Evolutionary conservation across 192 early-diverging fungal genomes (phyloP).

Genomic region (Gaertneriomyces semiglobifer): DNA sequence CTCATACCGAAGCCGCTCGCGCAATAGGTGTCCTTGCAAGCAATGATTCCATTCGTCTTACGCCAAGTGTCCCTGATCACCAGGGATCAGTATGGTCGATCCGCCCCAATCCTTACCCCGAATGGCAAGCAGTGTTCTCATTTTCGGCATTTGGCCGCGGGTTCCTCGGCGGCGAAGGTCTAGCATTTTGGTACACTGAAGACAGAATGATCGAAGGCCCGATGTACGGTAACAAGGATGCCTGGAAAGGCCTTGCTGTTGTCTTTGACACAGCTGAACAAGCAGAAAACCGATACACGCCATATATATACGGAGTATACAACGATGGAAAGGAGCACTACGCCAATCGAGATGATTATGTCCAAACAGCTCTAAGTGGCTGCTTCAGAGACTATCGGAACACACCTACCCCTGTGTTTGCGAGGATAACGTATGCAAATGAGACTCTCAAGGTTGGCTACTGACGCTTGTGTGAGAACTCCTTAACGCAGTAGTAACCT

Average conservation of each 20-base stretch:
- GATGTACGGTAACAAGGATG: slow-evolving; percentile 63
- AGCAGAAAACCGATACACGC: slow-evolving; percentile 42
- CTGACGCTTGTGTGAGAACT: background rate
- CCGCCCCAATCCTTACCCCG: slow-evolving; percentile 55
- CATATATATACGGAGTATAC: slow-evolving; percentile 54
- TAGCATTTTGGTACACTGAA: slow-evolving; percentile 81
- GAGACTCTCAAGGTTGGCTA: slow-evolving; percentile 42
- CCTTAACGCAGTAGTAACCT: too few species aligned
- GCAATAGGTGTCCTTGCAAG: slow-evolving; percentile 28
- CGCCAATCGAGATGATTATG: slow-evolving; percentile 41
- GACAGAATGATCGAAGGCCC: slow-evolving; percentile 48
- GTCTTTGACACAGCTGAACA: slow-evolving; percentile 58
- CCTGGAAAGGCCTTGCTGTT: slow-evolving; percentile 62
- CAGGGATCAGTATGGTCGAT: slow-evolving; percentile 61
- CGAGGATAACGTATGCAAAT: slow-evolving; percentile 60
- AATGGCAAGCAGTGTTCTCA: slow-evolving; percentile 70
- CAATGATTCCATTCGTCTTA: slow-evolving; percentile 45
- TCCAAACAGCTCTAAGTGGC: slow-evolving; percentile 31
- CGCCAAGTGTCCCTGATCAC: slow-evolving; percentile 56
- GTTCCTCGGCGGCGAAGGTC: slow-evolving; percentile 64
- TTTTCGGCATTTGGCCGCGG: slow-evolving; percentile 58
- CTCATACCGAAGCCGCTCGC: background rate
- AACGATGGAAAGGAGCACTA: slow-evolving; percentile 64
- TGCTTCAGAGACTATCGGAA: slow-evolving; percentile 72
- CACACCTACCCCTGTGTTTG: slow-evolving; percentile 47